Evolutionary conservation across 1,139 yeast genomes (phyloP), one percentile per base, ranked within the genome.

Genomic region (Hansenula sp.): DNA sequence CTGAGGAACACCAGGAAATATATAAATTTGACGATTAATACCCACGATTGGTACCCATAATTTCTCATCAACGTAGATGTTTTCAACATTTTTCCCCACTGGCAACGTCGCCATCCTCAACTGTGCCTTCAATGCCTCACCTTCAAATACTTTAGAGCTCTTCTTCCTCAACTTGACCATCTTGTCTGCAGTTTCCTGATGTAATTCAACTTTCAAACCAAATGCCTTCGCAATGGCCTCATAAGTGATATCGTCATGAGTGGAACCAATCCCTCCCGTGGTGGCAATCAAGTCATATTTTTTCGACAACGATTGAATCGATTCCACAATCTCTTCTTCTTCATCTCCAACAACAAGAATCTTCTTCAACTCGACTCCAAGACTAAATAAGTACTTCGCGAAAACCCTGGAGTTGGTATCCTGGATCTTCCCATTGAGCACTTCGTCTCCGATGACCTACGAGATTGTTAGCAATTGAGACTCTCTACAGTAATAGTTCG

Each of bases 231-330:
- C 86, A 15, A 88, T 61, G 6, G 84, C 74, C 41, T 79, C 80
- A 61, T 89, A 88, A 0, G 96, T 87, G 46, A 88, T 83, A 60
- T 88, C 96, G 59, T 88, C 96, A 56, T 88, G 96, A 0, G 96
- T 89, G 3, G 95, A 87, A 0, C 96, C 96, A 49, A 89, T 85
- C 0, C 88, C 73, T 16, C 96, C 96, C 16, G 89, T 78, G 1
- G 96, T 87, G 16, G 87, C 75, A 6, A 88, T 74, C 44, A 88
- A 74, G 57, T 86, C 93, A 53, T 81, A 81, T 39, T 74, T 68
- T 18, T 68, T 59, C 28, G 74, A 65, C 47, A 86, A 66, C 7
- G 71, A 60, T 30, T 63, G 62, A 28, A 86, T 64, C 1, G 84
- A 75, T 12, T 72, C 72, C 2, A 72, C 66, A 41, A 89, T 88